phyloP scores from a whole-genome alignment of 2,329 filamentous ascomycete species.

The Paecilomyces niveus region DNA sequence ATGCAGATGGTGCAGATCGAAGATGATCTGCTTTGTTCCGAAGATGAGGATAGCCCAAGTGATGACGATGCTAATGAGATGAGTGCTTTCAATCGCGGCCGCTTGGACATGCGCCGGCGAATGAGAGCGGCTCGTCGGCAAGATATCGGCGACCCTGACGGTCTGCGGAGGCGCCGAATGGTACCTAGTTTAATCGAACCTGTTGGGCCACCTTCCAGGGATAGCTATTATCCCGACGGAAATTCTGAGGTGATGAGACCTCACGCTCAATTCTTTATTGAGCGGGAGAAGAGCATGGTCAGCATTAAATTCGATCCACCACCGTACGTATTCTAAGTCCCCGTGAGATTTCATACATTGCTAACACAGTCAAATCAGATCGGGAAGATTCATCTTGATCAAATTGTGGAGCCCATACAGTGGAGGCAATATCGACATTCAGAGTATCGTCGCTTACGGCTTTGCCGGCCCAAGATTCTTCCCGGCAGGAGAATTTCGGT shows the following conservation, averaged over 20 bases:
- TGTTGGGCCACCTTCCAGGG: constrained; percentile 7
- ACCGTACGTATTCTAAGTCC: constrained; percentile 23
- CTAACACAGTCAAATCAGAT: constrained; percentile 34
- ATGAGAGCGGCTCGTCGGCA: constrained; percentile 14
- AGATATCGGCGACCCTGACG: constrained; percentile 6
- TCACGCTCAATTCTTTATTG: constrained; percentile 77
- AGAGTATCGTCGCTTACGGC: constrained; percentile 74
- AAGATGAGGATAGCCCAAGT: constrained; percentile 24
- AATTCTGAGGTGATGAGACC: constrained; percentile 55
- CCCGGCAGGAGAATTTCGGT: constrained; percentile 59
- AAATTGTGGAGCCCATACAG: constrained; percentile 82
- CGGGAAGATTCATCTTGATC: constrained; percentile 74
- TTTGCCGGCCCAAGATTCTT: constrained; percentile 83
- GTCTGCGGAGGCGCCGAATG: constrained; percentile 15
- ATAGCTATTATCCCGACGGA: not conserved
- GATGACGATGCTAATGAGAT: constrained; percentile 18
- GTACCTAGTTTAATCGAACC: constrained; percentile 22
- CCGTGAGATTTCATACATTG: not conserved
- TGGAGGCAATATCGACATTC: constrained; percentile 78
- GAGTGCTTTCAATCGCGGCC: constrained; percentile 18
- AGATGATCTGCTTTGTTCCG: constrained; percentile 23
- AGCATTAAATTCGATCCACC: constrained; percentile 64
- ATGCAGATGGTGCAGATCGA: constrained; percentile 17
- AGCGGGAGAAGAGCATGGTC: constrained; percentile 73
- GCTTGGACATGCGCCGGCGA: constrained; percentile 18